phyloP scores from a whole-genome alignment of 257 asterid species.

The Solanum chilense region DNA sequence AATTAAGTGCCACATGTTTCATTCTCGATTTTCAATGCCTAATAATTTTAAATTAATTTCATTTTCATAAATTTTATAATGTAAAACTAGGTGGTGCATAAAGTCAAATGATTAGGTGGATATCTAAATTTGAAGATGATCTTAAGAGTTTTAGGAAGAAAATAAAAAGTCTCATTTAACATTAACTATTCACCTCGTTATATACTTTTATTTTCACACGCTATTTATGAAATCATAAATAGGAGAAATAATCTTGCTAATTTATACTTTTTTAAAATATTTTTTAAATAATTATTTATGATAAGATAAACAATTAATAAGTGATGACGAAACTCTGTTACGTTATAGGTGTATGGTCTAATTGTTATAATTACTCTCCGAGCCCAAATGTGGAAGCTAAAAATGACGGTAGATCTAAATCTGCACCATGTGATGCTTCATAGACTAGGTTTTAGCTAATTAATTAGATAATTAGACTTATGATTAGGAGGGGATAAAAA shows the following conservation, averaged over 20 bases:
- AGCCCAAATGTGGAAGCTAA: neutral
- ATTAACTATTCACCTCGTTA: too few species aligned
- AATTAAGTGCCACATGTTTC: neutral
- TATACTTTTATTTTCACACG: too few species aligned
- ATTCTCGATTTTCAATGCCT: neutral
- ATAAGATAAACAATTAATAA: too few species aligned
- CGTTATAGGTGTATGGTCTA: neutral
- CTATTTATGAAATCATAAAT: too few species aligned
- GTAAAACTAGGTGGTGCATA: neutral
- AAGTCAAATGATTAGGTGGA: neutral
- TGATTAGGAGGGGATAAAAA: neutral
- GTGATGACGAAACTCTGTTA: neutral
- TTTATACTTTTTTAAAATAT: too few species aligned
- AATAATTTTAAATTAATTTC: neutral
- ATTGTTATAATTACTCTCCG: neutral
- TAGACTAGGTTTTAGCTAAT: neutral
- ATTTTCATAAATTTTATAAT: neutral
- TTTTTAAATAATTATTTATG: too few species aligned
- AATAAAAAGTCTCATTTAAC: neutral
- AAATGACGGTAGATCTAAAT: neutral
- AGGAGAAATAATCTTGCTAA: too few species aligned
- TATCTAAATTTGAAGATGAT: neutral
- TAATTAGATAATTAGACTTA: neutral
- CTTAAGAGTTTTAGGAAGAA: neutral
- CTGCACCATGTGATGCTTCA: neutral